A percentile compares a stretch with the other conserved stretches of the same genome.
phyloP scores from a whole-genome alignment of 1,139 yeast species.

The Kodamaea anthophila region DNA sequence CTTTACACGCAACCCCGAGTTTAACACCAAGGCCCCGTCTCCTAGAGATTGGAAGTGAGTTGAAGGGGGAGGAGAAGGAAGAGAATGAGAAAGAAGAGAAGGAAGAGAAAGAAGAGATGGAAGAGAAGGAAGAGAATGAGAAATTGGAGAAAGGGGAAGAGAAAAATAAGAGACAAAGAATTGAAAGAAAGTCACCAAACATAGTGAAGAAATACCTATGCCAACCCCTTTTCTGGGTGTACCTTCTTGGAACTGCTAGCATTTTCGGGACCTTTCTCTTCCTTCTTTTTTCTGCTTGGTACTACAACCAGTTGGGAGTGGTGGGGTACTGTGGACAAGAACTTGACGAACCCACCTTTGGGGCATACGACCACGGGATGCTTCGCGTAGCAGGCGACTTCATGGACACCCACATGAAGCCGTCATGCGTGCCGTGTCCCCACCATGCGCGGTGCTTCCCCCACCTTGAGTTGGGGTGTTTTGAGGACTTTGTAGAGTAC shows the following conservation, averaged over 20 bases:
- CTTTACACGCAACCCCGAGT: background rate
- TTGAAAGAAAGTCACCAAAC: too few species aligned
- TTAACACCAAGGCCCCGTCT: conserved; percentile 14
- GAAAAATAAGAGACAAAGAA: conserved; percentile 2
- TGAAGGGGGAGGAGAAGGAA: too few species aligned
- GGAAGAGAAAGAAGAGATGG: conserved; percentile 11
- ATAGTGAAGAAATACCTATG: too few species aligned
- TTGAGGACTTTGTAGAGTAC: conserved; percentile 55
- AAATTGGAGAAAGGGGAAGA: conserved; percentile 4
- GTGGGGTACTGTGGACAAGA: conserved; percentile 70
- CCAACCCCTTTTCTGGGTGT: too few species aligned
- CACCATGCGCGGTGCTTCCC: conserved; percentile 71
- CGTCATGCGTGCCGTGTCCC: conserved; percentile 75
- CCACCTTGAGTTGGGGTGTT: conserved; percentile 55
- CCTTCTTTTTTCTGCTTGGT: conserved; percentile 47
- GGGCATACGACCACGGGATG: conserved; percentile 13
- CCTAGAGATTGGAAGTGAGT: conserved; percentile 11
- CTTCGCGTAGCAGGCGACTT: conserved; percentile 24
- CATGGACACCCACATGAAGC: conserved; percentile 40
- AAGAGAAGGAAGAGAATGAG: conserved; percentile 7
- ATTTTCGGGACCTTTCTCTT: conserved; percentile 25
- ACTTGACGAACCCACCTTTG: conserved; percentile 32
- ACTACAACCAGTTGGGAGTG: conserved; percentile 50
- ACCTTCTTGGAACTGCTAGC: conserved; percentile 7
- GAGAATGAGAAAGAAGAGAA: too few species aligned